Evolutionary conservation across 192 early-diverging fungal genomes (phyloP).

Genomic region (Cetraspora pellucida): DNA sequence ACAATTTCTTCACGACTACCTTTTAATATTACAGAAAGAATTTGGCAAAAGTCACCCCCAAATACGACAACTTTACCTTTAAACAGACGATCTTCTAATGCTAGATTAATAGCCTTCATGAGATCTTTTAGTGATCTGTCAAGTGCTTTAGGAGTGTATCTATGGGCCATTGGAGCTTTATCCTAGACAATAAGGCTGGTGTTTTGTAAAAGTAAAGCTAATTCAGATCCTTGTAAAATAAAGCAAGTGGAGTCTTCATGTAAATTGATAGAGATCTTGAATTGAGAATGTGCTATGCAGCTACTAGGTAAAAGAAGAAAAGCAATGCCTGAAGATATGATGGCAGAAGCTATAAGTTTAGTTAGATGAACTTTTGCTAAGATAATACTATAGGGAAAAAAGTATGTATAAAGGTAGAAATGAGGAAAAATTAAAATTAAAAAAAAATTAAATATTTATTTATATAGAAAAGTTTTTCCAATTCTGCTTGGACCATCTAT

Average conservation of each 20-base stretch:
- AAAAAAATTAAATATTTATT: too few species aligned
- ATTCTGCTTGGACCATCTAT: too few species aligned
- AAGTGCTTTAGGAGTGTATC: slow-evolving; percentile 17
- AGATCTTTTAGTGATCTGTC: slow-evolving; percentile 22
- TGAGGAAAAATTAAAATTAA: too few species aligned
- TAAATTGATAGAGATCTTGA: slow-evolving; percentile 37
- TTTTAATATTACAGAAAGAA: slow-evolving; percentile 19
- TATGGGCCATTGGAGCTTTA: slow-evolving; percentile 38
- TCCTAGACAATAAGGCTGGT: slow-evolving; percentile 46
- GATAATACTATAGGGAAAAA: neutral
- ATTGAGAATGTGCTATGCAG: slow-evolving; percentile 39
- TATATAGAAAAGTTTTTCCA: too few species aligned
- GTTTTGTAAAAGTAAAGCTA: slow-evolving; percentile 18
- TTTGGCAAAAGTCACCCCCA: too few species aligned
- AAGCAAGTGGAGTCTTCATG: slow-evolving; percentile 35
- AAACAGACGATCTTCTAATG: slow-evolving; percentile 25
- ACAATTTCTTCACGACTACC: slow-evolving; percentile 24
- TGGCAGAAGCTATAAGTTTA: slow-evolving; percentile 36
- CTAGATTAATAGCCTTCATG: slow-evolving; percentile 16
- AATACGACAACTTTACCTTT: slow-evolving; percentile 27
- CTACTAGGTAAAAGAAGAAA: slow-evolving; percentile 38
- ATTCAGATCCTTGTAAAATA: neutral
- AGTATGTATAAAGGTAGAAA: too few species aligned
- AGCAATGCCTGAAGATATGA: slow-evolving; percentile 42
- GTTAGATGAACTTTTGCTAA: slow-evolving; percentile 25